Conservation (phyloP, 2,329 filamentous ascomycete species). For the Pseudocercospora fuligena region DNA sequence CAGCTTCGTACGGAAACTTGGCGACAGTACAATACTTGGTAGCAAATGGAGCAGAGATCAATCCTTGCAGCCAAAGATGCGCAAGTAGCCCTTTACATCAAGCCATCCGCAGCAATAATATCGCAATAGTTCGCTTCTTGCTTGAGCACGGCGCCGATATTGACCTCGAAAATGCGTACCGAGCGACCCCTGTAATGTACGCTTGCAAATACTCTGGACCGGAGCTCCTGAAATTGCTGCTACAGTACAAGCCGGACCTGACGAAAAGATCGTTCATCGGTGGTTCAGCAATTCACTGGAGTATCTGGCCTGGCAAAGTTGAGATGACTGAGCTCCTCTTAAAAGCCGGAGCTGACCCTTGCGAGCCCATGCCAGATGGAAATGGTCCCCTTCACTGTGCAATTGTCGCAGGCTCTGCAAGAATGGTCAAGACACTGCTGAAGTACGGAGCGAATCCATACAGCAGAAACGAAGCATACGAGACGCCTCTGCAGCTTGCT, state of each 20-base stretch:
- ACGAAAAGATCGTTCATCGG: slow-evolving; percentile 36
- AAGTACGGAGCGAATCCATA: slow-evolving; percentile 34
- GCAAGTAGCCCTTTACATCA: slow-evolving; percentile 40
- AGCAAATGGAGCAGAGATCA: slow-evolving; percentile 37
- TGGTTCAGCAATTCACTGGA: slow-evolving; percentile 38
- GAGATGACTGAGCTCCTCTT: slow-evolving; percentile 36
- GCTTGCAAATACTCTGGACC: slow-evolving; percentile 36
- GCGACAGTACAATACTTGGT: slow-evolving; percentile 36
- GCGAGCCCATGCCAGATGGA: slow-evolving; percentile 36
- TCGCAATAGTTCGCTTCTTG: slow-evolving; percentile 34
- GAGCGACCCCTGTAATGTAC: slow-evolving; percentile 41
- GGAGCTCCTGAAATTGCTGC: slow-evolving; percentile 34
- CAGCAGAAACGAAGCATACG: slow-evolving; percentile 33
- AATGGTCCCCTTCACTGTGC: slow-evolving; percentile 40
- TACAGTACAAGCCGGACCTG: slow-evolving; percentile 37
- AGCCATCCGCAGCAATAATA: slow-evolving; percentile 37
- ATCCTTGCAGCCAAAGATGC: slow-evolving; percentile 34
- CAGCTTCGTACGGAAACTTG: slow-evolving; percentile 36
- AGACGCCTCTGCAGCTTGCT: slow-evolving; percentile 37
- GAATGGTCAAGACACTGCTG: slow-evolving; percentile 35
- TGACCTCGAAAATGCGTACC: slow-evolving; percentile 38
- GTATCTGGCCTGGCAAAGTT: slow-evolving; percentile 35
- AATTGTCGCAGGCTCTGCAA: slow-evolving; percentile 30
- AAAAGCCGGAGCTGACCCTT: slow-evolving; percentile 35
- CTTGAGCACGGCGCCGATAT: slow-evolving; percentile 37